phyloP scores from a whole-genome alignment of 768 basidiomycete species.

The Mycena haematopus region DNA sequence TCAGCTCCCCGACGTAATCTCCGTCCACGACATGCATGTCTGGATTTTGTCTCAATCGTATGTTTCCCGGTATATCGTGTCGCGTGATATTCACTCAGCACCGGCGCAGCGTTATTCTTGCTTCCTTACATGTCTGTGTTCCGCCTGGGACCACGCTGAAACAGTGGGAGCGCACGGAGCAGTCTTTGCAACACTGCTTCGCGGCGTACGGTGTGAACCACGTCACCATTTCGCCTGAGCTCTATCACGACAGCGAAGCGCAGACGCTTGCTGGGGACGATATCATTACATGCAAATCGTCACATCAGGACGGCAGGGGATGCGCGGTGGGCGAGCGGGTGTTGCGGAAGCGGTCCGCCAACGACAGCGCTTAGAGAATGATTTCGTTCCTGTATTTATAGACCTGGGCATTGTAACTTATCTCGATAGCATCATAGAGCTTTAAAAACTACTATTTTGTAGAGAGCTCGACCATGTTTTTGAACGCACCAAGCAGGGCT shows the following conservation, averaged over 20 bases:
- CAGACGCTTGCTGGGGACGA: conserved; percentile 40
- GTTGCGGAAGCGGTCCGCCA: conserved; percentile 11
- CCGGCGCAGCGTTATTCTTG: conserved; percentile 51
- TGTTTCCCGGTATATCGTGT: conserved; percentile 29
- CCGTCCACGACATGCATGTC: conserved; percentile 59
- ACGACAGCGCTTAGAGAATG: conserved; percentile 11
- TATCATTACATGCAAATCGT: conserved; percentile 40
- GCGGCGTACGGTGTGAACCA: conserved; percentile 59
- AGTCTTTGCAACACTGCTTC: conserved; percentile 56
- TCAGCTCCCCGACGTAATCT: conserved; percentile 53
- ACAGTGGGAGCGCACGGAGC: conserved; percentile 59
- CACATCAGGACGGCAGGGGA: conserved; percentile 46
- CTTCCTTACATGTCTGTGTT: conserved; percentile 60
- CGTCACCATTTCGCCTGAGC: conserved; percentile 62
- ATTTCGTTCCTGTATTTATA: conserved; percentile 15
- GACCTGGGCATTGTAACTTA: conserved; percentile 3
- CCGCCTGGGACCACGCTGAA: conserved; percentile 52
- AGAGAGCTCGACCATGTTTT: conserved; percentile 85
- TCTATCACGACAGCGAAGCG: conserved; percentile 42
- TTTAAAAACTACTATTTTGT: conserved; percentile 43
- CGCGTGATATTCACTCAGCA: not conserved
- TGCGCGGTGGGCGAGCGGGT: conserved; percentile 45
- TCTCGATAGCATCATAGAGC: not conserved
- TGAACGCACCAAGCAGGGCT: conserved; percentile 90
- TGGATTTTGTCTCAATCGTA: conserved; percentile 64